phyloP scores from a whole-genome alignment of 2,329 filamentous ascomycete species.

The Botrytis sinoallii region DNA sequence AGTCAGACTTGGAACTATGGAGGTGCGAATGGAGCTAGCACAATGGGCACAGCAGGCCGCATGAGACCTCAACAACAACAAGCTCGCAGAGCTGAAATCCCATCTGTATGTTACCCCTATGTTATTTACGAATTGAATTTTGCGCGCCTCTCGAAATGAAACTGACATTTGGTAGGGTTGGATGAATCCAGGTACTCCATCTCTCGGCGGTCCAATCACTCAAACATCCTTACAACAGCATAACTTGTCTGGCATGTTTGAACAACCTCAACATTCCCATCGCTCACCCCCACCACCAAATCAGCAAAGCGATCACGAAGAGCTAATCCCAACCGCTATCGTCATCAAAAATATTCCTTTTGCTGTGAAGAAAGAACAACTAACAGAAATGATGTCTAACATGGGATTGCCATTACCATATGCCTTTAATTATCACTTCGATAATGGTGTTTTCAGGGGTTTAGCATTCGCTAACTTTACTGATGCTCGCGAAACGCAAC shows the following conservation, averaged over 20 bases:
- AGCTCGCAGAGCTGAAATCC: slow-evolving; percentile 61
- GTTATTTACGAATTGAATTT: slow-evolving; percentile 17
- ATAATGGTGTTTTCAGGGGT: slow-evolving; percentile 94
- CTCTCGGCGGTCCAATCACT: slow-evolving; percentile 34
- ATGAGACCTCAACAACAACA: slow-evolving; percentile 45
- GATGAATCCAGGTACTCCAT: slow-evolving; percentile 54
- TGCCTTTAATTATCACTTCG: slow-evolving; percentile 99
- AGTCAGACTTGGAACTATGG: slow-evolving; percentile 78
- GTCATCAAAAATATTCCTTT: slow-evolving; percentile 99
- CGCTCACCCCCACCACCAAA: slow-evolving; percentile 27
- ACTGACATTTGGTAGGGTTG: slow-evolving; percentile 7
- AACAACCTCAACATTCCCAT: slow-evolving; percentile 26
- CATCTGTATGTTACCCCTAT: slow-evolving; percentile 59
- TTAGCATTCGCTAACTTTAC: slow-evolving; percentile 98
- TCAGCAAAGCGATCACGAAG: slow-evolving; percentile 50
- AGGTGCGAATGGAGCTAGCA: slow-evolving; percentile 55
- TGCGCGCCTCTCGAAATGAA: slow-evolving; percentile 23
- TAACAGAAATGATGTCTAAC: slow-evolving; percentile 90
- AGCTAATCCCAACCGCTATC: slow-evolving; percentile 95
- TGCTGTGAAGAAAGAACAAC: slow-evolving; percentile 93
- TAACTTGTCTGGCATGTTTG: slow-evolving; percentile 29
- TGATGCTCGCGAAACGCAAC: slow-evolving; percentile 86
- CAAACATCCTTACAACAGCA: slow-evolving; percentile 19
- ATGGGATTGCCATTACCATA: slow-evolving; percentile 92
- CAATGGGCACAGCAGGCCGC: slow-evolving; percentile 60